These are phyloP conservation scores for Verticillium alfalfae DNA, from an alignment of 2,329 filamentous ascomycete genomes.

Conservation along the genomic window DNA sequence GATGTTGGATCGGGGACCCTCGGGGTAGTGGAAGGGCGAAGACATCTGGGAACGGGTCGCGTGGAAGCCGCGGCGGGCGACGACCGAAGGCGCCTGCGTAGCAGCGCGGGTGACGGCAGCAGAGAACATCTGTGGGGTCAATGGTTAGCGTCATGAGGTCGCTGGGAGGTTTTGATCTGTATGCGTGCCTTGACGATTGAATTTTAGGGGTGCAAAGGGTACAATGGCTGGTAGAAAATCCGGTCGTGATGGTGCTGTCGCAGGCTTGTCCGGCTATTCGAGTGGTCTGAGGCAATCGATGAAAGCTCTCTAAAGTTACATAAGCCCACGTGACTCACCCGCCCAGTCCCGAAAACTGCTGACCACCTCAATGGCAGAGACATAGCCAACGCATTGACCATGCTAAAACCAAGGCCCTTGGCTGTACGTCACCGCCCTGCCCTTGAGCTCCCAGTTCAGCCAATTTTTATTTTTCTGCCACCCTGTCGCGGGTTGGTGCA, in stretches of 20 bases:
- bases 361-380: neutral
- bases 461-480: constrained; percentile 1
- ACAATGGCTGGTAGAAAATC: constrained; percentile 5
- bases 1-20: constrained; percentile 90
- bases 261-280: neutral
- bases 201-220: constrained; percentile 5
- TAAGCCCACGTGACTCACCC: neutral
- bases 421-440: neutral
- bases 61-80: constrained; percentile 91
- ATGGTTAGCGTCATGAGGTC: constrained; percentile 32
- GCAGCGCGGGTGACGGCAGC: constrained; percentile 58
- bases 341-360: neutral
- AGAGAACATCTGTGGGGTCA: constrained; percentile 68
- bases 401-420: neutral
- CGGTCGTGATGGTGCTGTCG: constrained; percentile 10
- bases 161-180: neutral
- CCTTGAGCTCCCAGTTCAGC: neutral
- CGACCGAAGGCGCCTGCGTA: constrained; percentile 57
- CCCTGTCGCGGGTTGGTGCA: neutral
- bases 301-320: neutral
- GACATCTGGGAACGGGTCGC: constrained; percentile 78
- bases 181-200: constrained; percentile 6
- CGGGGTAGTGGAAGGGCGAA: constrained; percentile 97
- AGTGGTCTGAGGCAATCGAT: constrained; percentile 10
- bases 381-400: neutral